Evolutionary conservation across 2,329 filamentous ascomycete species (phyloP).

Genomic region (Penicillium verrucosum): DNA sequence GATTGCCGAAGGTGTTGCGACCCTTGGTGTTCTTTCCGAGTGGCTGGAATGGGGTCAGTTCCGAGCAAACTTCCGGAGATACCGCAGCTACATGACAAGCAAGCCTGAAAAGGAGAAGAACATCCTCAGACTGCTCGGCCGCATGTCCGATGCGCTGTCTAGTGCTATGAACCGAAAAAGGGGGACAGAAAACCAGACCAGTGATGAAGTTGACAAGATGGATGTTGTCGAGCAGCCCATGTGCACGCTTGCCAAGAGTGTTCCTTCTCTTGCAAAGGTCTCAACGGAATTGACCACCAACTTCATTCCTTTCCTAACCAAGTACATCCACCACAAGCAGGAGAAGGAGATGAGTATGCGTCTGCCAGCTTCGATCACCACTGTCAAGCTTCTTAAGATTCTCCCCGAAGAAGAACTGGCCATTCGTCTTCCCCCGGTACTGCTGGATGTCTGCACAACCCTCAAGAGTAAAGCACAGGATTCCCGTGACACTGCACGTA

Average conservation of each 20-base stretch:
- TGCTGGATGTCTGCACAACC: slow-evolving; percentile 91
- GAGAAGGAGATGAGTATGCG: slow-evolving; percentile 91
- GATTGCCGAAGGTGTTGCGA: slow-evolving; percentile 78
- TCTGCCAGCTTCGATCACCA: slow-evolving; percentile 82
- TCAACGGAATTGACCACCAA: slow-evolving; percentile 68
- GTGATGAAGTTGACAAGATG: slow-evolving; percentile 28
- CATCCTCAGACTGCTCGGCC: slow-evolving; percentile 75
- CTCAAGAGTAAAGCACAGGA: slow-evolving; percentile 85
- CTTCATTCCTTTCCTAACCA: slow-evolving; percentile 74
- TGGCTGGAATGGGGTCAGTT: slow-evolving; percentile 90
- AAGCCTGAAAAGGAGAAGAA: slow-evolving; percentile 83
- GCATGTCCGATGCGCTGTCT: slow-evolving; percentile 73
- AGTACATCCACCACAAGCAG: slow-evolving; percentile 89
- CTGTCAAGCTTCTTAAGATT: slow-evolving; percentile 80
- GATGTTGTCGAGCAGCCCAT: slow-evolving; percentile 31
- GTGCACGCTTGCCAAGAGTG: slow-evolving; percentile 57
- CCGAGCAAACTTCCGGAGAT: slow-evolving; percentile 76
- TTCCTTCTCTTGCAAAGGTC: slow-evolving; percentile 67
- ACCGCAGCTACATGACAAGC: slow-evolving; percentile 74
- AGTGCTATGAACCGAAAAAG: slow-evolving; percentile 46
- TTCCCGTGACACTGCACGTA: slow-evolving; percentile 83
- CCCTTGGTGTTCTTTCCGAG: slow-evolving; percentile 70
- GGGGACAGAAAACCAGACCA: slow-evolving; percentile 12
- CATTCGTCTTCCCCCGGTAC: slow-evolving; percentile 71
- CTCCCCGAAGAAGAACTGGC: slow-evolving; percentile 71